Evolutionary conservation across 2,329 filamentous ascomycete species (phyloP), one percentile per base, ranked within the genome.

Genomic region (Colletotrichum ledebouriae): DNA sequence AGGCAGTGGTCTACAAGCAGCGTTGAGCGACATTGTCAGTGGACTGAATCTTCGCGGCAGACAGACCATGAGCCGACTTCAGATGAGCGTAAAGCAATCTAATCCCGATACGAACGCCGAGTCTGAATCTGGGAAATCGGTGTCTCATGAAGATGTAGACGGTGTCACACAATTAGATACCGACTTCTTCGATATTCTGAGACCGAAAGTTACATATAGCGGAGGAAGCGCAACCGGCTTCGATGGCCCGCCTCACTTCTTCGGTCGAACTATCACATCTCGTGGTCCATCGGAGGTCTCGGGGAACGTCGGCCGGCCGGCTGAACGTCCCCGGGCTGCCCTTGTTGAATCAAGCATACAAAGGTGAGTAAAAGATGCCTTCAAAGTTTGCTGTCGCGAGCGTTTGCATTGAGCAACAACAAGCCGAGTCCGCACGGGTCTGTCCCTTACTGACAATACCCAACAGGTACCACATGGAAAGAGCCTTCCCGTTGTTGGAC

Each of bases 401-500:
- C 37, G 37, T 13, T 39, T 39, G 34, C 12, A 39, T 39, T 39
- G 12, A 39, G 12, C 12, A 39, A 4, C 3, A 10, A 11, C 6
- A 11, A 39, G 12, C 34, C 34, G 12, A 13, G 10, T 39, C 12
- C 4, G 11, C 37, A 15, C 37, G n/a, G 9, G 7, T 29, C 6
- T 29, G 6, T 29, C 7, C 29, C 29, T 29, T 29, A 29, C 49
- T 66, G 3, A 69, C 49, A 2, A 5, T 6, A 1, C 20, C 25
- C 15, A n/a, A 22, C 34, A 87, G 84, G 68, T 89, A 87, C 73
- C 80, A 84, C 64, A 81, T 84, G 9, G 52, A 79, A 2, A 83
- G 95, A 7, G 81, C 86, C 1, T 96, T 94, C 75, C 94, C 95
- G 1, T 76, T 94, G 33, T 85, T 97, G 39, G 90, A 96, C 75